Evolutionary conservation across 2,329 filamentous ascomycete genomes (phyloP).

Genomic region (Sarocladium oryzae): DNA sequence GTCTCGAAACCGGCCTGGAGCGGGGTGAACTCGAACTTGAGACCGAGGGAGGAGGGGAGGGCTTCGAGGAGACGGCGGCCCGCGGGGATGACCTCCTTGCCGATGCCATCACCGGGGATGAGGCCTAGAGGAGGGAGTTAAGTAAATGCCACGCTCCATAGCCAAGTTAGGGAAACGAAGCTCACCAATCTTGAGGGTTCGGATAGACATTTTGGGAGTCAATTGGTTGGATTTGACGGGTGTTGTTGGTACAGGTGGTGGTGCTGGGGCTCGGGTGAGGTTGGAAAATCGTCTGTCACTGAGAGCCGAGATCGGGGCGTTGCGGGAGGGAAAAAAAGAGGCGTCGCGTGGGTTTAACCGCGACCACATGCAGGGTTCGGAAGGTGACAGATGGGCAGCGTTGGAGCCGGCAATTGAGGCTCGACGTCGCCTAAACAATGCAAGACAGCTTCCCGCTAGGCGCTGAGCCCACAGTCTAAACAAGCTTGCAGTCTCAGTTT

Average conservation of each 20-base stretch:
- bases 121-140: constrained; percentile 57
- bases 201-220: constrained; percentile 30
- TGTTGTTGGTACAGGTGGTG: background rate
- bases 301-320: constrained; percentile 8
- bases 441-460: too few species aligned
- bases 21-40: constrained; percentile 92
- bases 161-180: background rate
- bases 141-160: too few species aligned
- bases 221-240: background rate
- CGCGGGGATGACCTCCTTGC: constrained; percentile 94
- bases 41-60: constrained; percentile 78
- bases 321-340: constrained; percentile 6
- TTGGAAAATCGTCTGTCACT: background rate
- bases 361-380: too few species aligned
- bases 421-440: too few species aligned
- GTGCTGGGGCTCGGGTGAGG: background rate
- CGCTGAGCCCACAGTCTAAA: too few species aligned
- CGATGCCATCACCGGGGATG: constrained; percentile 97
- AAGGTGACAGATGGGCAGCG: too few species aligned
- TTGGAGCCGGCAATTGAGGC: too few species aligned
- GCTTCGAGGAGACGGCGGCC: constrained; percentile 89
- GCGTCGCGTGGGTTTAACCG: background rate
- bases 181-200: constrained; percentile 36
- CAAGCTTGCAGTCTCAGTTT: too few species aligned
- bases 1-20: constrained; percentile 90